Conservation (phyloP, 805 yeast genomes). For the Candida multigemmis region DNA sequence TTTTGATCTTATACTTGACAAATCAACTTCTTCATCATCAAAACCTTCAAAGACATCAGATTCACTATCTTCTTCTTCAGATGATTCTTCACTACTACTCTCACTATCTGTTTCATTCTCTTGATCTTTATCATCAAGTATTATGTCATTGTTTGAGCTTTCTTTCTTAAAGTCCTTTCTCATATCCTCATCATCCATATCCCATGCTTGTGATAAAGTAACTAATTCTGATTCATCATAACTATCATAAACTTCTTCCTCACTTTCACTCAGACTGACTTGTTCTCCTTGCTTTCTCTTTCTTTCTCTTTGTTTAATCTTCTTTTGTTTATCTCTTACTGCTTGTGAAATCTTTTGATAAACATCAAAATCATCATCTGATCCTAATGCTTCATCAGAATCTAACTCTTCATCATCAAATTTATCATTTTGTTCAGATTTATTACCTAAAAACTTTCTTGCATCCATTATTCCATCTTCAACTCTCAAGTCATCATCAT, state of each 20-base stretch:
- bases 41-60: conserved; percentile 5
- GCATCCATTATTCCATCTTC: conserved; percentile 34
- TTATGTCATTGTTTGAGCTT: conserved; percentile 10
- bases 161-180: conserved; percentile 4
- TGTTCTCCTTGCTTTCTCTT: conserved; percentile 15
- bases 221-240: conserved; percentile 70
- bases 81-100: conserved; percentile 16
- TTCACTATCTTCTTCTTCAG: conserved; percentile 20
- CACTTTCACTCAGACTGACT: conserved; percentile 24
- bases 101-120: conserved; percentile 12
- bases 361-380: conserved; percentile 62
- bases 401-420: conserved; percentile 62
- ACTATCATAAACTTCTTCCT: conserved; percentile 60
- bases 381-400: conserved; percentile 84
- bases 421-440: conserved; percentile 16
- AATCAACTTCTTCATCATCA: conserved; percentile 43
- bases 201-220: conserved; percentile 86
- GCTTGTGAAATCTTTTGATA: conserved; percentile 62
- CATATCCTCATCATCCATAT: conserved; percentile 53
- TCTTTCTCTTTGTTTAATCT: conserved; percentile 19
- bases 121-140: conserved; percentile 16
- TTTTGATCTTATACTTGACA: conserved; percentile 37
- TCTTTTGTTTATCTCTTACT: conserved; percentile 45
- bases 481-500: conserved; percentile 17
- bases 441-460: conserved; percentile 19